phyloP scores from a whole-genome alignment of 164 flowering plant species.

The Aristolochia fimbriata region DNA sequence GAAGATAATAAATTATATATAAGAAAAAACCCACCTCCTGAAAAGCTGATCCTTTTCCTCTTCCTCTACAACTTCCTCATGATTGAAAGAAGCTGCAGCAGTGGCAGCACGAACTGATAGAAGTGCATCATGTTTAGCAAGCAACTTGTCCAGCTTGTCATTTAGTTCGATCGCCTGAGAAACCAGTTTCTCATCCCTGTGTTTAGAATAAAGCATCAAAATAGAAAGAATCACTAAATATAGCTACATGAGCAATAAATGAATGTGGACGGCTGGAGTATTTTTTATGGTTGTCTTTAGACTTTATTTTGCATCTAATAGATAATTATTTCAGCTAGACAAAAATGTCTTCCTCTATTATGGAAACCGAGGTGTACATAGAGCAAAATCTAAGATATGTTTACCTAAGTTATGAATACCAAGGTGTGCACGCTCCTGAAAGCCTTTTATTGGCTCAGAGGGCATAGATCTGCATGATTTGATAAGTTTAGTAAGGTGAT shows the following conservation, averaged over 20 bases:
- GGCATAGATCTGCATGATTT: too few species aligned
- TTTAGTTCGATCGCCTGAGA: slow-evolving; percentile 76
- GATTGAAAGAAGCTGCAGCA: slow-evolving; percentile 22
- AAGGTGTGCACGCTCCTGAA: too few species aligned
- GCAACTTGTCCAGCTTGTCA: slow-evolving; percentile 66
- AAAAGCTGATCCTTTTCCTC: slow-evolving; percentile 78
- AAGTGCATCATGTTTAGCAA: slow-evolving; percentile 70
- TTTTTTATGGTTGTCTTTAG: too few species aligned
- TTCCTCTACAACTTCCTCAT: slow-evolving; percentile 47
- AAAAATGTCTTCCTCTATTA: too few species aligned
- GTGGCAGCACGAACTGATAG: slow-evolving; percentile 34
- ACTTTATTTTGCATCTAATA: too few species aligned
- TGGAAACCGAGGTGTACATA: too few species aligned
- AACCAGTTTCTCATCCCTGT: slow-evolving; percentile 74
- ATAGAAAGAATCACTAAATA: not conserved
- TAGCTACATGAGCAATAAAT: not conserved
- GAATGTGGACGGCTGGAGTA: too few species aligned
- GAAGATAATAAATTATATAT: not conserved
- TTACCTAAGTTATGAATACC: too few species aligned
- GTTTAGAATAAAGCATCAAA: not conserved
- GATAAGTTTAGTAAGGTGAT: too few species aligned
- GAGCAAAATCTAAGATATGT: too few species aligned
- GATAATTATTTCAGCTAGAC: too few species aligned
- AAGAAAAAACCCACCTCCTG: slow-evolving; percentile 48
- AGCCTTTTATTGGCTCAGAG: too few species aligned